Evolutionary conservation across 768 basidiomycete species (phyloP), one percentile per base, ranked within the genome.

Genomic region (Trametes cubensis): DNA sequence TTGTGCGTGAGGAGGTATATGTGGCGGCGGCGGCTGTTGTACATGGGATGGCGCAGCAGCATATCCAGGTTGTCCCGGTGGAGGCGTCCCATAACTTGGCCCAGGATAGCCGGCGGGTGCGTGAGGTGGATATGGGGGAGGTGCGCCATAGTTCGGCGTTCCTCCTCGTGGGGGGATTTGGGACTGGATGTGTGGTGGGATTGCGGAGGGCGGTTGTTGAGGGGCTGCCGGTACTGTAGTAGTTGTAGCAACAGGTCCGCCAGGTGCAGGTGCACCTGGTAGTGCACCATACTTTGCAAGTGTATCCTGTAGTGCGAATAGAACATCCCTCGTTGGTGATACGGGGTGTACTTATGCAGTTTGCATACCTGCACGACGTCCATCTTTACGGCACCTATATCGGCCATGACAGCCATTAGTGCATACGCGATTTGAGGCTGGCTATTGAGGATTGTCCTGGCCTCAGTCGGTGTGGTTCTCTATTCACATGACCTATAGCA

Each of bases 381-480:
- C 50, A 89, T 79, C 52, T 90, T 85, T 40, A 92, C 80, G 0
- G 87, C 88, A 58, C 87, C 85, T 76, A 92, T 84, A 58, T 83
- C 84, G 21, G 90, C 89, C 89, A 92, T 90, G 40, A 91, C 82
- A 0, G 82, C 81, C 60, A 92, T 88, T 0, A 92, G 77, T 2
- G 87, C 88, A 72, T 90, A 91, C 0, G 89, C 85, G 58, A 92
- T 90, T 55, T 86, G 85, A 0, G 90, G 90, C 63, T 89, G 88
- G 17, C 80, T 79, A 65, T 88, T 87, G 45, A 92, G 78, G 67
- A 92, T 89, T 34, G 79, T 77, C 20, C 83, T 79, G 2, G 89
- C 89, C 28, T 88, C 85, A 25, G 82, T 81, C 30, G 89, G 86
- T 0, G 88, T 87, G 1, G 90, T 88, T 84, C 88, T 88, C 89